These are phyloP conservation scores for Graphilbum ipis-grandicollis DNA, from an alignment of 2,329 filamentous ascomycete genomes.

Conservation along the genomic window DNA sequence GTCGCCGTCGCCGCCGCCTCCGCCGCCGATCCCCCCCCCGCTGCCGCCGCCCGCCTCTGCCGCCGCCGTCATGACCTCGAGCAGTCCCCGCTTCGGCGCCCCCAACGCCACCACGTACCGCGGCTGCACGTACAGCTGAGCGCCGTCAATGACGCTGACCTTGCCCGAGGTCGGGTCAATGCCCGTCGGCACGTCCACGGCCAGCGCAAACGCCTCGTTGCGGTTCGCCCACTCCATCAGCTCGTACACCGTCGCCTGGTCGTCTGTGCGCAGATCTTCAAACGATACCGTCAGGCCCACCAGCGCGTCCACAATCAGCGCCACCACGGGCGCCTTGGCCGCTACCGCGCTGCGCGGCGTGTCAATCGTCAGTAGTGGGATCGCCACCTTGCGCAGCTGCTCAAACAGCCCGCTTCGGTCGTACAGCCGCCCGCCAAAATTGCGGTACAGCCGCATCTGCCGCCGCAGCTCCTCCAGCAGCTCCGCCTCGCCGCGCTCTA, in stretches of 20 bases:
- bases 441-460: slow-evolving; percentile 70
- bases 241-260: slow-evolving; percentile 72
- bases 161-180: slow-evolving; percentile 64
- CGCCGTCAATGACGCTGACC: slow-evolving; percentile 51
- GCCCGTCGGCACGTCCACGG: slow-evolving; percentile 82
- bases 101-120: slow-evolving; percentile 74
- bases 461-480: slow-evolving; percentile 64
- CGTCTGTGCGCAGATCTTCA: slow-evolving; percentile 67
- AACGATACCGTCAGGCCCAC: slow-evolving; percentile 78
- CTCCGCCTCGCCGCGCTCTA: slow-evolving; percentile 64
- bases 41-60: no score
- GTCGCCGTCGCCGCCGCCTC: no score
- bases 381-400: slow-evolving; percentile 30
- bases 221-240: slow-evolving; percentile 91
- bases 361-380: slow-evolving; percentile 18
- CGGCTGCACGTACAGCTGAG: slow-evolving; percentile 62
- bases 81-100: slow-evolving; percentile 67
- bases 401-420: slow-evolving; percentile 45
- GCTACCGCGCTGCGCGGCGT: slow-evolving; percentile 21
- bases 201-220: slow-evolving; percentile 63
- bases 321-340: slow-evolving; percentile 44
- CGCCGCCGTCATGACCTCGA: slow-evolving; percentile 56
- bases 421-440: slow-evolving; percentile 59
- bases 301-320: slow-evolving; percentile 76
- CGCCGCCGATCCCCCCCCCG: no score